phyloP scores from a whole-genome alignment of 2,329 filamentous ascomycete species.

The Rhinocladiella similis region DNA sequence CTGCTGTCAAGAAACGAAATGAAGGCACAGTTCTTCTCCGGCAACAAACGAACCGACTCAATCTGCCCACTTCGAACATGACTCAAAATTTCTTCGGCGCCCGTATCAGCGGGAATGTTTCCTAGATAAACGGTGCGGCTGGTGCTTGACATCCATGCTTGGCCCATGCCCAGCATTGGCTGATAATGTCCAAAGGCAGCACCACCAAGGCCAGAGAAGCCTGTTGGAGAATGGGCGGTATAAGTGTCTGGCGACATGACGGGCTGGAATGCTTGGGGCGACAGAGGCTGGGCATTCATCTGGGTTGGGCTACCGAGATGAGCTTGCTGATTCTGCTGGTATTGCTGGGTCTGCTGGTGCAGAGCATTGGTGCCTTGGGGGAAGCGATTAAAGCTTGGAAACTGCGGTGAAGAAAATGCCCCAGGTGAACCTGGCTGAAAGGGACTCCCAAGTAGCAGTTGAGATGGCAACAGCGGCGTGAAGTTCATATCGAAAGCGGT shows the following conservation, averaged over 20 bases:
- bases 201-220: slow-evolving; percentile 64
- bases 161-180: slow-evolving; percentile 69
- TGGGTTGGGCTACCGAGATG: slow-evolving; percentile 74
- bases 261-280: slow-evolving; percentile 78
- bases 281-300: slow-evolving; percentile 65
- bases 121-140: slow-evolving; percentile 96
- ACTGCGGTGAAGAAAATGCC: slow-evolving; percentile 87
- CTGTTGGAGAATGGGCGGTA: slow-evolving; percentile 83
- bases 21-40: slow-evolving; percentile 99
- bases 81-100: slow-evolving; percentile 92
- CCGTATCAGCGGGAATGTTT: slow-evolving; percentile 97
- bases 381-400: slow-evolving; percentile 79
- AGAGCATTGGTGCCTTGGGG: slow-evolving; percentile 58
- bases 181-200: slow-evolving; percentile 65
- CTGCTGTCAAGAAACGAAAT: slow-evolving; percentile 98
- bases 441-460: slow-evolving; percentile 90
- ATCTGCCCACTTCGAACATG: slow-evolving; percentile 98
- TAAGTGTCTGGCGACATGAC: slow-evolving; percentile 85
- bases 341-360: slow-evolving; percentile 58
- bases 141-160: slow-evolving; percentile 68
- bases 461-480: slow-evolving; percentile 89
- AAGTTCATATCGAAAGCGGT: slow-evolving; percentile 98
- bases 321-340: slow-evolving; percentile 50
- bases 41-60: slow-evolving; percentile 93
- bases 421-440: slow-evolving; percentile 94